Percentiles rank a stretch among this genome's conserved stretches.
Evolutionary conservation across 805 yeast genomes (phyloP).

Genomic region (Suhomyces vadensis): DNA sequence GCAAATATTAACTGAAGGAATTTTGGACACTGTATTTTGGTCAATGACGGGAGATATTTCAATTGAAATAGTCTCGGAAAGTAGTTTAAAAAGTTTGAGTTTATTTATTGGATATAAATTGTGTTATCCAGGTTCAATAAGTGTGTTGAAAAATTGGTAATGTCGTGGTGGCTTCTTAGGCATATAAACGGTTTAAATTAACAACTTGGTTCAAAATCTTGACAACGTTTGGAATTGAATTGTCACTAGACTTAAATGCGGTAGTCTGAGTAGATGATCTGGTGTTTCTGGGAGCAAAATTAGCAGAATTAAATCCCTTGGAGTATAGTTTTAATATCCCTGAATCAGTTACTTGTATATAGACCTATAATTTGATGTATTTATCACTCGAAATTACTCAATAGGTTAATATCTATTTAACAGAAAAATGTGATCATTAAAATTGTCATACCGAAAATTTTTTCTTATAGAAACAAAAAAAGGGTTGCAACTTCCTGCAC

Average conservation of each 20-base stretch:
- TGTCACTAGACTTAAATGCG: neutral
- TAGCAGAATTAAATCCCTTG: neutral
- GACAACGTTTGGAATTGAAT: neutral
- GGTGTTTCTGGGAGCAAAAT: neutral
- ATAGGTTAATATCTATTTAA: neutral
- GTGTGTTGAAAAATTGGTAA: constrained; percentile 26
- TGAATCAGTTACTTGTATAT: neutral
- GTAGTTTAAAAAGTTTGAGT: neutral
- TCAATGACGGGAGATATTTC: constrained; percentile 6
- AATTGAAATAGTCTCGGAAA: constrained; percentile 5
- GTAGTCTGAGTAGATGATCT: neutral
- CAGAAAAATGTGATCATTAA: neutral
- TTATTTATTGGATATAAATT: neutral
- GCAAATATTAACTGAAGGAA: constrained; percentile 15
- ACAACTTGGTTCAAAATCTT: neutral
- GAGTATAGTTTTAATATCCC: neutral
- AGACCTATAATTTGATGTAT: neutral
- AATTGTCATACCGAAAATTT: neutral
- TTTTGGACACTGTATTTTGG: constrained; percentile 14
- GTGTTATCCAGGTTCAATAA: constrained; percentile 48
- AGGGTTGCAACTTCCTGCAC: constrained; percentile 1
- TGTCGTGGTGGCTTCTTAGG: constrained; percentile 49
- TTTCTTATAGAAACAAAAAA: neutral
- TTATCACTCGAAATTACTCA: neutral
- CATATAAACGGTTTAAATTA: constrained; percentile 29